These are phyloP conservation scores for Fagopyrum esculentum DNA, from an alignment of 148 eudicot species.

Conservation along the genomic window DNA sequence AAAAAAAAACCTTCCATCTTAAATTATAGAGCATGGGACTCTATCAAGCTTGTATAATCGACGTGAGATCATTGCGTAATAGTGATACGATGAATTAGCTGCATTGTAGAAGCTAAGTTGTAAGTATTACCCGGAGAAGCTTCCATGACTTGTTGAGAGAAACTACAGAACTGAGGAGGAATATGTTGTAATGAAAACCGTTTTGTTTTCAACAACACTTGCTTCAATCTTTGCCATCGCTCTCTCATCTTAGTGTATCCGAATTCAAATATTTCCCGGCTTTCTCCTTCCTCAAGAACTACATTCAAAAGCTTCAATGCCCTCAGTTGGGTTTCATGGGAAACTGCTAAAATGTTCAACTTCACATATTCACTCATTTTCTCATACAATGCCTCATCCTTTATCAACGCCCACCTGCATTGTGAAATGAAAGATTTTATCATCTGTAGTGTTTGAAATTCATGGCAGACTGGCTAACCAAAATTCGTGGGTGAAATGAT, in stretches of 20 bases:
- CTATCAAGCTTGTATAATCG: too few relatives aligned
- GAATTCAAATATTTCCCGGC: slow-evolving; percentile 33
- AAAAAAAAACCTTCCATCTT: too few relatives aligned
- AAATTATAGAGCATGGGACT: too few relatives aligned
- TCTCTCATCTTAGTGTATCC: slow-evolving; percentile 39
- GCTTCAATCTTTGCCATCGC: slow-evolving; percentile 39
- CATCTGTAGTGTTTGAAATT: too few relatives aligned
- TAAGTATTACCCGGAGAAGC: slow-evolving; percentile 62
- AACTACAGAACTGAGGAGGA: slow-evolving; percentile 47
- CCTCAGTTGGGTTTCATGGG: slow-evolving; percentile 62
- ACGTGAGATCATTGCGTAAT: too few relatives aligned
- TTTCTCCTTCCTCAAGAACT: slow-evolving; percentile 35
- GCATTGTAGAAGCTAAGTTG: background rate
- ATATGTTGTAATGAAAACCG: slow-evolving; percentile 52
- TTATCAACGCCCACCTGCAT: slow-evolving; percentile 69
- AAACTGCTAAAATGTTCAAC: slow-evolving; percentile 28
- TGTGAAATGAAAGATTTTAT: too few relatives aligned
- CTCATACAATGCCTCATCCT: slow-evolving; percentile 42
- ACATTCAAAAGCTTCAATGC: slow-evolving; percentile 51
- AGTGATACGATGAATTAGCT: background rate
- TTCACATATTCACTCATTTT: slow-evolving; percentile 34
- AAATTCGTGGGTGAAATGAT: too few relatives aligned
- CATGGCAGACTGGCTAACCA: too few relatives aligned
- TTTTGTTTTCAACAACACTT: slow-evolving; percentile 29
- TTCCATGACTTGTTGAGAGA: slow-evolving; percentile 32